Conservation (phyloP, 2,329 filamentous ascomycete species). For the Penicillium sp. region DNA sequence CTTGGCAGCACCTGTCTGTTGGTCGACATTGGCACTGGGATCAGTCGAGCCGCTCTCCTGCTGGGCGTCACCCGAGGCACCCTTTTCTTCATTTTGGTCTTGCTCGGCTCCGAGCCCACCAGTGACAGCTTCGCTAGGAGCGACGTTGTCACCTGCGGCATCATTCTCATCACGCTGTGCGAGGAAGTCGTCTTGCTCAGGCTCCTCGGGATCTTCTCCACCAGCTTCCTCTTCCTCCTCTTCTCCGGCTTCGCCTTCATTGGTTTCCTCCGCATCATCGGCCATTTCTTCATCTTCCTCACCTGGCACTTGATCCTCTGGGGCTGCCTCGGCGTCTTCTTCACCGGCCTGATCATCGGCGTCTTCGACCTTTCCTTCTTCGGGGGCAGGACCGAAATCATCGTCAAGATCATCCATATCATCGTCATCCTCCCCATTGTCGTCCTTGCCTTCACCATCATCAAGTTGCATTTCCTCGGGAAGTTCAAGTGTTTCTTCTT, state of each 20-base stretch:
- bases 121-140: conserved; percentile 43
- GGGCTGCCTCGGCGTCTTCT: conserved; percentile 31
- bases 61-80: conserved; percentile 49
- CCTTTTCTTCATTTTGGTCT: conserved; percentile 45
- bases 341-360: conserved; percentile 32
- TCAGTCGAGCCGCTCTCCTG: conserved; percentile 47
- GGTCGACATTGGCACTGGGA: conserved; percentile 48
- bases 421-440: conserved; percentile 44
- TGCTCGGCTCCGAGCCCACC: conserved; percentile 42
- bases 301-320: conserved; percentile 34
- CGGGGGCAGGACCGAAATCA: conserved; percentile 41
- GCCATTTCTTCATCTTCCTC: conserved; percentile 45
- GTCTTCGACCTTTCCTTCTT: conserved; percentile 36
- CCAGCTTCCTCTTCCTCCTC: conserved; percentile 47
- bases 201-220: conserved; percentile 52
- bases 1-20: conserved; percentile 44
- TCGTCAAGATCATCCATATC: conserved; percentile 50
- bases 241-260: conserved; percentile 47
- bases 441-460: conserved; percentile 61
- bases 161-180: conserved; percentile 51
- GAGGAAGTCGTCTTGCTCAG: conserved; percentile 50
- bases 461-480: conserved; percentile 87
- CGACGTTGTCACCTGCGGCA: conserved; percentile 56
- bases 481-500: conserved; percentile 77
- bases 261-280: conserved; percentile 44